These are phyloP conservation scores for Clarireedia sp. DNA, from an alignment of 2,329 filamentous ascomycete species.

Conservation along the genomic window DNA sequence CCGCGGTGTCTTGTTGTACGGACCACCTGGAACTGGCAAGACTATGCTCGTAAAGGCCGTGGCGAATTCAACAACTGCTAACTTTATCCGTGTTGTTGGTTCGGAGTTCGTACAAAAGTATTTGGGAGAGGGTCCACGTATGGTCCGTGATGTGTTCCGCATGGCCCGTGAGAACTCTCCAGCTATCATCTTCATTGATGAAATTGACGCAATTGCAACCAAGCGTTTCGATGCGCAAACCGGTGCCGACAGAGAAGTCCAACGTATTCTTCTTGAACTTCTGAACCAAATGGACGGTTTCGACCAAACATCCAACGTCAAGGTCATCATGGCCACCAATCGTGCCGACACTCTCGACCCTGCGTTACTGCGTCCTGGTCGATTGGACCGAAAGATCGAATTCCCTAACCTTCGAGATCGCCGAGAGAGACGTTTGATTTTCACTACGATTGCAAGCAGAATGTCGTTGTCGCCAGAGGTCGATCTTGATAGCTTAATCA, in stretches of 20 bases:
- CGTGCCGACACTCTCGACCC: constrained; percentile 95
- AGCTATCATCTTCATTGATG: constrained; percentile 98
- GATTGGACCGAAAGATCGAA: constrained; percentile 96
- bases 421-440: constrained; percentile 91
- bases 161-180: constrained; percentile 99
- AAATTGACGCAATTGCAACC: constrained; percentile 97
- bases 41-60: constrained; percentile 98
- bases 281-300: constrained; percentile 99
- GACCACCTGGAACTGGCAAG: constrained; percentile 91
- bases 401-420: constrained; percentile 93
- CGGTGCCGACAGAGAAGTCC: constrained; percentile 93
- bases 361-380: constrained; percentile 85
- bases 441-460: constrained; percentile 91
- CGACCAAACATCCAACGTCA: constrained; percentile 97
- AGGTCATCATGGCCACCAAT: constrained; percentile 99
- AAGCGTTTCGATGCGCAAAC: constrained; percentile 99
- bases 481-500: constrained; percentile 90
- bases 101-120: constrained; percentile 99
- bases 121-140: constrained; percentile 90
- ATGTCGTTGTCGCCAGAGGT: constrained; percentile 97
- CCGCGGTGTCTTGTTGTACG: constrained; percentile 90
- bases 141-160: constrained; percentile 98
- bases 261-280: constrained; percentile 93
- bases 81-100: constrained; percentile 95
- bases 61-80: constrained; percentile 95